Percentiles rank a stretch among this genome's conserved stretches.
phyloP scores from a whole-genome alignment of 2,329 filamentous ascomycete genomes.

The Cladosporium sp. region DNA sequence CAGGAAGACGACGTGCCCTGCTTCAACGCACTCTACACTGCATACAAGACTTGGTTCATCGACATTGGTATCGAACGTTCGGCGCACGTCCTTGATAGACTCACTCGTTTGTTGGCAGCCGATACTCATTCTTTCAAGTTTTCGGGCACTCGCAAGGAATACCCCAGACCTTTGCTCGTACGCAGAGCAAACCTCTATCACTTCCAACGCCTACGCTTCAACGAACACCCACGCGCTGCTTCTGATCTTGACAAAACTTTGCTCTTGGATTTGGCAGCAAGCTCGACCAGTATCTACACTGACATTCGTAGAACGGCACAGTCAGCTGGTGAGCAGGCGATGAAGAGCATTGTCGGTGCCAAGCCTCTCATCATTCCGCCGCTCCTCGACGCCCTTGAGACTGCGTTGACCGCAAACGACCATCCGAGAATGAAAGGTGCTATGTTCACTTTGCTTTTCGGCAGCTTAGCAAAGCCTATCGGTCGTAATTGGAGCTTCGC shows the following conservation, averaged over 20 bases:
- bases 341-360: conserved; percentile 85
- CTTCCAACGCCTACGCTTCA: conserved; percentile 87
- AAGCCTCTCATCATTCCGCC: conserved; percentile 84
- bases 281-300: conserved; percentile 84
- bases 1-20: conserved; percentile 95
- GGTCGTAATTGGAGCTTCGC: conserved; percentile 93
- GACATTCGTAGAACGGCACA: conserved; percentile 95
- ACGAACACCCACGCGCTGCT: conserved; percentile 79
- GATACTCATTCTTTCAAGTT: conserved; percentile 93
- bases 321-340: conserved; percentile 82
- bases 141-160: conserved; percentile 84
- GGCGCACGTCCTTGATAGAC: conserved; percentile 84
- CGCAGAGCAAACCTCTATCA: conserved; percentile 93
- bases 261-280: conserved; percentile 81
- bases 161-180: conserved; percentile 86
- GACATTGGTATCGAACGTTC: conserved; percentile 96
- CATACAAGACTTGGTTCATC: conserved; percentile 94
- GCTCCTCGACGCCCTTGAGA: conserved; percentile 72
- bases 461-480: conserved; percentile 80
- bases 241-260: conserved; percentile 84
- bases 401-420: conserved; percentile 73
- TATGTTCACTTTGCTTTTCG: conserved; percentile 85
- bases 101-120: conserved; percentile 75
- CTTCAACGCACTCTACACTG: conserved; percentile 87
- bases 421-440: conserved; percentile 91